phyloP scores from a whole-genome alignment of 2,329 filamentous ascomycete species.

The Hymenoscyphus fructigenus region DNA sequence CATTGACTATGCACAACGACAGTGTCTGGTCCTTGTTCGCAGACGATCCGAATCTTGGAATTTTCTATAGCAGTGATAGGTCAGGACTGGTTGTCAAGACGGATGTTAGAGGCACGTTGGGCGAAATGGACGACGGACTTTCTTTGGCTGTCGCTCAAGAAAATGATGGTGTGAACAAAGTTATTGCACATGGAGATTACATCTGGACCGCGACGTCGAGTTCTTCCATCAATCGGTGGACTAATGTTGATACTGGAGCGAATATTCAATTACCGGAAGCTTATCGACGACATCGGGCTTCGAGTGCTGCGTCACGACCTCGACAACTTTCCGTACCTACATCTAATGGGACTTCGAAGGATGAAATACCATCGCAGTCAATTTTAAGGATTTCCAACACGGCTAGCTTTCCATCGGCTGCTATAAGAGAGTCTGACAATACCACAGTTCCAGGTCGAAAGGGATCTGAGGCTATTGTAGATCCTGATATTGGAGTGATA shows the following conservation, averaged over 20 bases:
- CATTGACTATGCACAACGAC: slow-evolving; percentile 97
- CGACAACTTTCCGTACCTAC: slow-evolving; percentile 39
- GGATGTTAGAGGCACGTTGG: slow-evolving; percentile 72
- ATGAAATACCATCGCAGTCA: slow-evolving; percentile 73
- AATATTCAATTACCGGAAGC: slow-evolving; percentile 65
- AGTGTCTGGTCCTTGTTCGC: slow-evolving; percentile 97
- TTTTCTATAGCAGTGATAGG: slow-evolving; percentile 94
- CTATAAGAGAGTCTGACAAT: slow-evolving; percentile 53
- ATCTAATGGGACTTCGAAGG: slow-evolving; percentile 44
- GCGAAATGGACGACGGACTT: slow-evolving; percentile 80
- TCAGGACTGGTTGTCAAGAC: slow-evolving; percentile 95
- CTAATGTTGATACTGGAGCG: slow-evolving; percentile 75
- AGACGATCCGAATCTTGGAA: slow-evolving; percentile 75
- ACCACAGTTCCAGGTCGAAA: slow-evolving; percentile 53
- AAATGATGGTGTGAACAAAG: slow-evolving; percentile 74
- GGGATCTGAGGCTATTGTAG: slow-evolving; percentile 55
- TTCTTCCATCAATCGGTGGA: slow-evolving; percentile 73
- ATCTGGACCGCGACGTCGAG: slow-evolving; percentile 73
- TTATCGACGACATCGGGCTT: slow-evolving; percentile 50
- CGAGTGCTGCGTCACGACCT: slow-evolving; percentile 43
- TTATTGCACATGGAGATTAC: slow-evolving; percentile 53
- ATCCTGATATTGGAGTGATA: slow-evolving; percentile 47
- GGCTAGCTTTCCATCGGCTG: slow-evolving; percentile 65
- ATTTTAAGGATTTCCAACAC: slow-evolving; percentile 83
- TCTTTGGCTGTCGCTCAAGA: slow-evolving; percentile 92